Conservation (phyloP, 2,329 filamentous ascomycete genomes). For the Elsinoe fawcettii region DNA sequence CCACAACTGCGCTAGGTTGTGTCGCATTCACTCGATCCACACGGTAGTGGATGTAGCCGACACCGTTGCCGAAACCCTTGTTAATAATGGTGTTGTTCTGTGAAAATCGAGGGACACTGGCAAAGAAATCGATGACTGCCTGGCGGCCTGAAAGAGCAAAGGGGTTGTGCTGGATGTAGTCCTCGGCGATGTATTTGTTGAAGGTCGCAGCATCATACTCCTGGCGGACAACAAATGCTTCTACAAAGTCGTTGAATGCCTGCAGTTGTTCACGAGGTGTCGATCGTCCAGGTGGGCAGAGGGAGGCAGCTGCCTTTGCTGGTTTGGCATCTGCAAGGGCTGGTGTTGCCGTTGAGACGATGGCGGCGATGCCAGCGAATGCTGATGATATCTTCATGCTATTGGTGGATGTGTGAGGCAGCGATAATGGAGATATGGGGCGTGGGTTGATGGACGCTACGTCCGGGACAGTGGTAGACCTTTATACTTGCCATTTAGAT, state of each 20-base stretch:
- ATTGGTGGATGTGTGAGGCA: neutral
- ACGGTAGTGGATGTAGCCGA: constrained; percentile 5
- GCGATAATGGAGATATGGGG: neutral
- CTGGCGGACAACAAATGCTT: neutral
- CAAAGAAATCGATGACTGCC: constrained; percentile 5
- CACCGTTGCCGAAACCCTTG: neutral
- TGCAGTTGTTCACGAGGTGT: neutral
- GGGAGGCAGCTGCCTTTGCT: neutral
- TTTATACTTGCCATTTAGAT: neutral
- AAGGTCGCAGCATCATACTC: neutral
- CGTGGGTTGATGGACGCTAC: too few relatives aligned
- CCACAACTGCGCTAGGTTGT: neutral
- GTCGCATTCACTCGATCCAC: constrained; percentile 5
- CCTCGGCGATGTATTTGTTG: constrained; percentile 9
- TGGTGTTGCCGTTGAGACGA: neutral
- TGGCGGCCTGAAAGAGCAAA: constrained; percentile 6
- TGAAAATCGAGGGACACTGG: neutral
- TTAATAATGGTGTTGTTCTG: constrained; percentile 8
- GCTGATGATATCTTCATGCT: neutral
- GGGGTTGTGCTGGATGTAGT: constrained; percentile 13
- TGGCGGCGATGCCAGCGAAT: neutral
- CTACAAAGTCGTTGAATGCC: constrained; percentile 7
- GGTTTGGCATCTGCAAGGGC: neutral
- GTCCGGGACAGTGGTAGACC: too few relatives aligned
- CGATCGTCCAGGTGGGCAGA: constrained; percentile 2